phyloP scores from a whole-genome alignment of 805 yeast genomes.

The Dipodascopsis tothii region DNA sequence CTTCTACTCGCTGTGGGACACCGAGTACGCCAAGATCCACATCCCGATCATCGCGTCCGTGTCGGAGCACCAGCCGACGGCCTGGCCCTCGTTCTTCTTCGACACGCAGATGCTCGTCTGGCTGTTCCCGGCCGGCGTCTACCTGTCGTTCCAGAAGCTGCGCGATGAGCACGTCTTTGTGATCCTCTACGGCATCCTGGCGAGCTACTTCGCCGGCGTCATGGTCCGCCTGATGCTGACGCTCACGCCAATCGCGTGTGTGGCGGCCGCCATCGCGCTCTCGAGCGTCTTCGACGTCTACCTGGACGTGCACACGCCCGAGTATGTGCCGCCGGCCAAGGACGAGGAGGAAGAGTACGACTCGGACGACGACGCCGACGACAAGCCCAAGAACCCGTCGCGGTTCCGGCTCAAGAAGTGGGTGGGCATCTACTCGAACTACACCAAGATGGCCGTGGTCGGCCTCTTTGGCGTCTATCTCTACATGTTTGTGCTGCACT shows the following conservation, averaged over 20 bases:
- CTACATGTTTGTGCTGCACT: conserved; percentile 77
- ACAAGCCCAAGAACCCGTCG: background rate
- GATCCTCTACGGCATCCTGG: conserved; percentile 84
- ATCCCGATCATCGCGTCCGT: conserved; percentile 98
- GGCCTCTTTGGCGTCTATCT: conserved; percentile 67
- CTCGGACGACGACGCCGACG: background rate
- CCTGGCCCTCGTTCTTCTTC: conserved; percentile 97
- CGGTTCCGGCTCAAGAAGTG: background rate
- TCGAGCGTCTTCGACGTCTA: conserved; percentile 79
- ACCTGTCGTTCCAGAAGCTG: conserved; percentile 79
- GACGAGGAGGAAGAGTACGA: conserved; percentile 9
- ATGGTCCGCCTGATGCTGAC: conserved; percentile 98
- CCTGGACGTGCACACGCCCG: conserved; percentile 43
- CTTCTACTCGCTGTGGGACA: conserved; percentile 97
- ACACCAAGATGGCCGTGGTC: conserved; percentile 57
- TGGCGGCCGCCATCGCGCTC: conserved; percentile 80
- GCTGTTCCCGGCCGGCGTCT: conserved; percentile 98
- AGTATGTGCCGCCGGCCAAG: background rate
- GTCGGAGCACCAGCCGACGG: conserved; percentile 99
- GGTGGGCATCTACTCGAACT: conserved; percentile 17
- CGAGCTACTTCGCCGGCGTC: conserved; percentile 96
- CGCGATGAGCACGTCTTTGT: conserved; percentile 88
- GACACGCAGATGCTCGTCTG: conserved; percentile 89
- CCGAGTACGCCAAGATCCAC: conserved; percentile 93
- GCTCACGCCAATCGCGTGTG: conserved; percentile 92